Evolutionary conservation across 208 protist species (phyloP), one percentile per base, ranked within the genome.

Genomic region (Lotmaria passim): DNA sequence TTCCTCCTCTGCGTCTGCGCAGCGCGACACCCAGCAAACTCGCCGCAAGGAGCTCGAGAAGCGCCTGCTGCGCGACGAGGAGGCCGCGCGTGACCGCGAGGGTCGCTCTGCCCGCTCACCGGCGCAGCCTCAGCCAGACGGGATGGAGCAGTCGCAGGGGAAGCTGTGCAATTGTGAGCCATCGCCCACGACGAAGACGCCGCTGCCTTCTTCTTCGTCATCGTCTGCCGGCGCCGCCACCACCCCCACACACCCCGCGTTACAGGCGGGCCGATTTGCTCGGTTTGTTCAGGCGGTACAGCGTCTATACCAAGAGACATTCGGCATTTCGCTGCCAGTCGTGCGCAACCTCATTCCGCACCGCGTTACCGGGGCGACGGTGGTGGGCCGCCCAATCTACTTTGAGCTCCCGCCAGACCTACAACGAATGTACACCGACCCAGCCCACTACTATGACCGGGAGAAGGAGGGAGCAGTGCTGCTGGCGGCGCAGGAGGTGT

Each of bases 311-410:
- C 79, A 90, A 51, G 52, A 71, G 6, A 75, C 81, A 2, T 79
- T 87, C 44, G 81, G 85, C 57, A 63, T 89, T 24, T 88, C 85
- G 19, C 72, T 88, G 19, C 85, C 76, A 5, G 44, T 91, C 21
- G 61, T 91, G 46, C 82, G 59, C 33, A 85, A 91, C 53, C 39
- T 88, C 23, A 57, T 88, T 3, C 85, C 85, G 5, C 67, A 59
- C 65, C 64, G 77, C 23, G 65, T 74, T 31, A 63, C 69, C 4
- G 64, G 73, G 7, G 82, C 76, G 7, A 81, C 73, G 7, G 82
- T 91, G n/a, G 69, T 91, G 28, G 82, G 85, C n/a, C 43, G 63
- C 0, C 79, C 82, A 14, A 80, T 91, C 28, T 82, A 69, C 62
- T 78, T 82, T 50, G 56, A 75, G 44, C 61, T 82, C 17, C 77